Conservation (phyloP, 352 stramenopile species). For the Pythium diclinum region DNA sequence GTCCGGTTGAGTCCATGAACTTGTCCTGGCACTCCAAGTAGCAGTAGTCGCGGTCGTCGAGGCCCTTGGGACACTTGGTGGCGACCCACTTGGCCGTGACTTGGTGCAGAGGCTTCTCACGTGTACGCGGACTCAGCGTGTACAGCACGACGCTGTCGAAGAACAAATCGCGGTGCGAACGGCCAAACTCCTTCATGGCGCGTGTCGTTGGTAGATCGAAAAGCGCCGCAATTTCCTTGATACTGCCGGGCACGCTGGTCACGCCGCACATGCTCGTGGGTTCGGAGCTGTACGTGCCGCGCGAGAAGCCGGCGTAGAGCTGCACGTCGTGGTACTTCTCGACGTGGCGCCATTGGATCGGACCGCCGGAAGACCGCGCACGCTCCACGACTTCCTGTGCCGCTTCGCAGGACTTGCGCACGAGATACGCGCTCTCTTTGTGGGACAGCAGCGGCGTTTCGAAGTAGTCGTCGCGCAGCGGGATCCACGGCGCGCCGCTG, state of each 20-base stretch:
- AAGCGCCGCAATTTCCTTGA: slow-evolving; percentile 71
- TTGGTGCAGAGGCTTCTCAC: slow-evolving; percentile 77
- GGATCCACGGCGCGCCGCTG: slow-evolving; percentile 42
- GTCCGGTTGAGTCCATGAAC: slow-evolving; percentile 76
- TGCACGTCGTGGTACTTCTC: slow-evolving; percentile 78
- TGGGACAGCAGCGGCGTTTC: slow-evolving; percentile 58
- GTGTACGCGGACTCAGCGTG: slow-evolving; percentile 56
- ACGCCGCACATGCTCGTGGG: slow-evolving; percentile 72
- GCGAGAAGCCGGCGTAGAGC: slow-evolving; percentile 62
- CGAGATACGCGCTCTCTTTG: slow-evolving; percentile 68
- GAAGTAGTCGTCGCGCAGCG: slow-evolving; percentile 77
- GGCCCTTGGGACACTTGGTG: slow-evolving; percentile 46
- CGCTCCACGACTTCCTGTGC: slow-evolving; percentile 77
- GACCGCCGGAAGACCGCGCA: slow-evolving; percentile 51
- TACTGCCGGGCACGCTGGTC: slow-evolving; percentile 61
- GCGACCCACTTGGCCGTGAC: slow-evolving; percentile 84
- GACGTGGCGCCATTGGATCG: slow-evolving; percentile 71
- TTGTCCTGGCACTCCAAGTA: slow-evolving; percentile 85
- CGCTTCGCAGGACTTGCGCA: slow-evolving; percentile 79
- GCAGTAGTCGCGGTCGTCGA: slow-evolving; percentile 74
- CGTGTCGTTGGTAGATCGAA: slow-evolving; percentile 64
- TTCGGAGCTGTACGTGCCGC: slow-evolving; percentile 34
- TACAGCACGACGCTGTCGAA: slow-evolving; percentile 75
- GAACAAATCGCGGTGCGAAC: slow-evolving; percentile 55
- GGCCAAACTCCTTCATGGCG: slow-evolving; percentile 69